Conservation (phyloP, 2,329 filamentous ascomycete genomes). For the Monilinia polystroma region DNA sequence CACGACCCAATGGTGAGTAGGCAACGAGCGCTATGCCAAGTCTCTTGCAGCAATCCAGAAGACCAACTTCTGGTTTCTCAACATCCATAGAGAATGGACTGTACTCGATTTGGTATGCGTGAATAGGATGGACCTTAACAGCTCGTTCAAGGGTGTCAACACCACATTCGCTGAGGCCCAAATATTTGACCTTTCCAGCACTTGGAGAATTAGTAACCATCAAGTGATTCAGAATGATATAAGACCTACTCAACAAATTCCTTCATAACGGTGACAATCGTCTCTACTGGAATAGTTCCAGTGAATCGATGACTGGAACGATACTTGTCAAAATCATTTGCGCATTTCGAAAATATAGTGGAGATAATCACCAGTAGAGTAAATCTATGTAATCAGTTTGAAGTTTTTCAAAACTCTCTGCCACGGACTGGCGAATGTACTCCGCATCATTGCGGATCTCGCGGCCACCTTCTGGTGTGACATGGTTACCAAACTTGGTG, state of each 20-base stretch:
- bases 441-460: conserved; percentile 22
- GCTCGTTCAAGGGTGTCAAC: conserved; percentile 52
- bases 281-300: conserved; percentile 43
- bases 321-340: background rate
- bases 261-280: conserved; percentile 41
- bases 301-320: conserved; percentile 42
- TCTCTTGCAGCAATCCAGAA: conserved; percentile 55
- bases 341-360: background rate
- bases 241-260: conserved; percentile 22
- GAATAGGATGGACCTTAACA: conserved; percentile 48
- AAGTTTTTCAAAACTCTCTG: conserved; percentile 24
- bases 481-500: conserved; percentile 36
- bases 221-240: background rate
- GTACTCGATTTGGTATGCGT: conserved; percentile 55
- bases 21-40: conserved; percentile 44
- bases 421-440: conserved; percentile 22
- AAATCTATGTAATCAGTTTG: conserved; percentile 25
- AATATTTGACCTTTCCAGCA: conserved; percentile 55
- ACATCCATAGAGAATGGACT: conserved; percentile 55
- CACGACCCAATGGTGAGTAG: conserved; percentile 48
- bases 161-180: conserved; percentile 55
- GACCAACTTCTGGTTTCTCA: conserved; percentile 48
- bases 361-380: conserved; percentile 19
- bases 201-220: conserved; percentile 42
- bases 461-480: conserved; percentile 20